A percentile compares a stretch with the other conserved stretches of the same genome.
These are phyloP conservation scores for Conringia planisiliqua DNA, from an alignment of 345 rosid genomes.

Conservation along the genomic window DNA sequence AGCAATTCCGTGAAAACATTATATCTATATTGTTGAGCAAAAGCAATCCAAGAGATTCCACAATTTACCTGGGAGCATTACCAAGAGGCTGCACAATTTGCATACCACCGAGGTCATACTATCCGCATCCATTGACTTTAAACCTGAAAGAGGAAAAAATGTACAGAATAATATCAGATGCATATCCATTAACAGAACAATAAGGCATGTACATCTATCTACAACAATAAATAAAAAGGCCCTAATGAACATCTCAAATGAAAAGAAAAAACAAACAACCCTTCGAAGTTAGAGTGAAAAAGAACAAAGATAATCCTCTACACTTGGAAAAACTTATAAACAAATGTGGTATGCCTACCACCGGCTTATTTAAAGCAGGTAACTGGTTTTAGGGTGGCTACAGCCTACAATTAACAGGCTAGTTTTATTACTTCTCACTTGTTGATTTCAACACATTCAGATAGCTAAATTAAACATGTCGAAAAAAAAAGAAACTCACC, in stretches of 20 bases:
- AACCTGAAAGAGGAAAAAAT: constrained; percentile 38
- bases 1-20: background rate
- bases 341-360: background rate
- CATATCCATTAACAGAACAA: background rate
- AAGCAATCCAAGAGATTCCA: background rate
- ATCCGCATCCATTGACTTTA: constrained; percentile 48
- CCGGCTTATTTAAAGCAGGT: background rate
- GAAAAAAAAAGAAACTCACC: constrained; percentile 46
- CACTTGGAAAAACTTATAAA: too few relatives aligned
- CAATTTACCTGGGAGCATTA: constrained; percentile 70
- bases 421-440: background rate
- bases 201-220: background rate
- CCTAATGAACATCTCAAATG: background rate
- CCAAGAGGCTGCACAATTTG: constrained; percentile 76
- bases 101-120: constrained; percentile 48
- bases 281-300: too few relatives aligned
- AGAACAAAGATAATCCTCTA: too few relatives aligned
- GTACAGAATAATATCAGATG: constrained; percentile 8
- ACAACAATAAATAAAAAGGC: background rate
- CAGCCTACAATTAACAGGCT: background rate
- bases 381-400: background rate
- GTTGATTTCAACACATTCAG: background rate
- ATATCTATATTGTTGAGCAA: background rate
- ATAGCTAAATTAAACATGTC: background rate
- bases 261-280: background rate